Conservation (phyloP, 2,329 filamentous ascomycete genomes). For the Claviceps purpurea region DNA sequence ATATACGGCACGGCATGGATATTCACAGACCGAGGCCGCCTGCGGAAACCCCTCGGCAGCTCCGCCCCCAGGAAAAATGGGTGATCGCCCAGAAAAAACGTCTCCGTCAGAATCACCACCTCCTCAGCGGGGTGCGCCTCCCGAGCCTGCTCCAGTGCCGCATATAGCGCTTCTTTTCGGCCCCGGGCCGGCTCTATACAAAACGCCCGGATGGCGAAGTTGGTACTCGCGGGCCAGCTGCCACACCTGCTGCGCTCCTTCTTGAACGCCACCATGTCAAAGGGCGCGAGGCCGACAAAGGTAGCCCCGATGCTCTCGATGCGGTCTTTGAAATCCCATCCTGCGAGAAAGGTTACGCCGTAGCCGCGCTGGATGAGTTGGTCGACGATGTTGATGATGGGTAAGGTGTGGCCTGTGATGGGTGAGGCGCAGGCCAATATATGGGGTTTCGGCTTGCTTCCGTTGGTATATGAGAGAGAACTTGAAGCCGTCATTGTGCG, state of each 20-base stretch:
- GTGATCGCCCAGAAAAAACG: slow-evolving; percentile 21
- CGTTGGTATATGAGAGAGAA: background rate
- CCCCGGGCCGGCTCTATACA: background rate
- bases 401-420: slow-evolving; percentile 18
- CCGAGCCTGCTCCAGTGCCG: background rate
- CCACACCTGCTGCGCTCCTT: background rate
- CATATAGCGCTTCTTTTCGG: background rate
- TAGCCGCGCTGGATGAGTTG: slow-evolving; percentile 26
- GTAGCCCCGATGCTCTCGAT: background rate
- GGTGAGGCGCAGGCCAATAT: slow-evolving; percentile 17
- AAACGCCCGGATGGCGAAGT: background rate
- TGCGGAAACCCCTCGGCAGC: slow-evolving; percentile 22
- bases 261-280: background rate
- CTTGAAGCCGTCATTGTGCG: background rate
- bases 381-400: slow-evolving; percentile 20
- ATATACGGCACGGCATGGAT: slow-evolving; percentile 25
- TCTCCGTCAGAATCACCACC: slow-evolving; percentile 31
- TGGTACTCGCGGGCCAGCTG: fast-evolving
- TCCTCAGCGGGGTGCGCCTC: slow-evolving; percentile 15
- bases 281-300: background rate
- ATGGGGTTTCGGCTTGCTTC: slow-evolving; percentile 12
- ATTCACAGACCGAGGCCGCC: slow-evolving; percentile 23
- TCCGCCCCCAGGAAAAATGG: slow-evolving; percentile 26
- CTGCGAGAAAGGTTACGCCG: slow-evolving; percentile 27
- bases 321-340: slow-evolving; percentile 19